Evolutionary conservation across 1,284 basidiomycete species (phyloP), one percentile per base, ranked within the genome.

Genomic region (Phellinidium pouzarii): DNA sequence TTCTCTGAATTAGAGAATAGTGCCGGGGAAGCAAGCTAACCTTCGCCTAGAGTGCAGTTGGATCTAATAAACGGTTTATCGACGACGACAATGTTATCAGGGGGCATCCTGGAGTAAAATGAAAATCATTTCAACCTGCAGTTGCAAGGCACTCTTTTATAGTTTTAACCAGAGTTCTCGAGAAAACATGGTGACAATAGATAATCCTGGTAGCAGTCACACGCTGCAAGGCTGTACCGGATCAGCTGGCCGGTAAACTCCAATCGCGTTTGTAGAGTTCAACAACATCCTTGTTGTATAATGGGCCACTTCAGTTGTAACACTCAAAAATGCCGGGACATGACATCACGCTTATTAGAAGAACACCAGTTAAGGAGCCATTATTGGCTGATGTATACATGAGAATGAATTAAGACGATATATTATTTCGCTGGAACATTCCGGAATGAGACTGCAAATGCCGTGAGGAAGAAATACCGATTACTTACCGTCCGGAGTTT

Each of bases 401-500:
- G 44, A 23, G n/a, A 29, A 47, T 44, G 45, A 26, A 26, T 20
- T 43, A 42, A 11, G 37, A 40, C n/a, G 37, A 22, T 48, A 38
- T 29, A 53, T 53, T 48, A 53, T 53, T 53, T 53, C 37, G 52
- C 52, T 53, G 52, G 46, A 36, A 53, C 22, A 45, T 40, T 25
- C 37, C 54, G 58, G 61, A 67, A 56, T 65, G 62, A 59, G 61
- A 60, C 64, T 42, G 23, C 19, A 36, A 23, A 26, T 26, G 26
- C 27, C 22, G 9, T n/a, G 9, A 22, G 46, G 41, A 48, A n/a
- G 40, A 27, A 36, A 11, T 20, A 12, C 29, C 20, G 48, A 43
- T 49, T 38, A 62, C 75, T 58, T 57, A 90, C 88, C 93, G 75
- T 90, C 92, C 59, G 93, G 91, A 48, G 91, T 91, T 75, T 95